Base-by-base conservation (phyloP, 169 alveolate species). In the Besnoitia besnoiti region DNA sequence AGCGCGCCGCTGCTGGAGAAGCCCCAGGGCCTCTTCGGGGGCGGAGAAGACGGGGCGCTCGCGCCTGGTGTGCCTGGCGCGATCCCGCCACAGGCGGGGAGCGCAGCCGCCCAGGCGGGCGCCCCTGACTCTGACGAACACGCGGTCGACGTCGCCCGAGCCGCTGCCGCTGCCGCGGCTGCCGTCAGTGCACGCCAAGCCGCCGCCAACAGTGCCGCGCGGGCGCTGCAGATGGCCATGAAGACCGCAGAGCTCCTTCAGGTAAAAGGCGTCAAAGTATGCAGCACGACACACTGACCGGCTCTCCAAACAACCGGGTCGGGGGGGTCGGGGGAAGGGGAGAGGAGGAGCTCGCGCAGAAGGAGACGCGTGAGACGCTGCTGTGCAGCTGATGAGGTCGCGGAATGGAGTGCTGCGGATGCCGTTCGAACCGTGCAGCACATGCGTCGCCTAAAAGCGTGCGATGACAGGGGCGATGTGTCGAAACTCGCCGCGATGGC, bases 161-260 rank as follows among this genome's bases (percentile, higher is more conserved):
- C 87, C 3, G 87, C 87, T 14, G 87, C 87, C 33, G 87, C 87
- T 1, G 87, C 87, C 0, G 87, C 87, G 7, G 87, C 87, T 0
- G 87, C 87, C n/a, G 59, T 77, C 59, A 77, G 61, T 55, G 87
- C 87, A 3, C 49, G 87, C 7, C 87, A 77, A 55, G 50, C 87
- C 33, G 59, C 33, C 8, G 55, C 87, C 87, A 77, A 77, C 59
- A 77, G 40, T 27, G 87, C 87, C 5, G 87, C 87, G 21, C 35
- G 19, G 87, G 87, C 87, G 12, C 55, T 77, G 37, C 87, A 77
- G 87, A 77, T 77, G 61, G 87, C 87, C 40, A 24, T 77, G 39
- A 77, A 77, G 59, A 77, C 87, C 0, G 87, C 87, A 8, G 87
- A 77, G 47, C 12, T 77, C 33, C 40, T 77, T 21, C 87, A 77